Evolutionary conservation across 2,329 filamentous ascomycete genomes (phyloP), one percentile per base, ranked within the genome.

Genomic region (Verticillium zaregamsianum): DNA sequence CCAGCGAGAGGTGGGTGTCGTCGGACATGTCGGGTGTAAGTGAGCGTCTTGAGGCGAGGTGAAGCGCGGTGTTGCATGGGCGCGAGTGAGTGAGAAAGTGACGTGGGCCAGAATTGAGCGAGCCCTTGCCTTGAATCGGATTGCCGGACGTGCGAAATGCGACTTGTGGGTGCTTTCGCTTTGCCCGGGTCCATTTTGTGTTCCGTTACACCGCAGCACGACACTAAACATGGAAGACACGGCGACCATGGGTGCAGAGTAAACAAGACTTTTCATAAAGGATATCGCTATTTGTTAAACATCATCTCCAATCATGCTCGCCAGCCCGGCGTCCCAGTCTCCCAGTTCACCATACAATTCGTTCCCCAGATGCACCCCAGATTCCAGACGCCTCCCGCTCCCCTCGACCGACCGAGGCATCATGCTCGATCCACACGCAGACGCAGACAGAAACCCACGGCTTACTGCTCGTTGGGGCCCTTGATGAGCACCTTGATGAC

Each of bases 401-500:
- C 35, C 35, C 15, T 5, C 35, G 12, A n/a, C 37, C 12, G 12
- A 12, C 45, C 45, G 9, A 52, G 9, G 9, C 45, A 23, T 7
- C 39, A 45, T 8, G 17, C 9, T 23, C 4, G 14, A 11, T 35
- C 8, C 33, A 35, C 33, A 14, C 33, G 28, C 28, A 28, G 28
- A 28, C 28, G 28, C 28, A 5, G 28, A 28, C 28, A 6, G 28
- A 6, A 28, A 28, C n/a, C 39, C 15, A 15, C 52, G 3, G 52
- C 45, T 49, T 58, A 61, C 72, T 83, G 87, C 84, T 86, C 82
- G 65, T 89, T 89, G 8, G 87, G 87, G 0, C 87, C 87, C 3
- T 82, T 84, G 70, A 90, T 90, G 67, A 90, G 68, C 25, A 88
- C 82, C 80, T 90, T 90, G 70, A 90, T 89, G 23, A 86, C 87